These are phyloP conservation scores for Penicillium sp. DNA, from an alignment of 2,329 filamentous ascomycete species.

Conservation along the genomic window DNA sequence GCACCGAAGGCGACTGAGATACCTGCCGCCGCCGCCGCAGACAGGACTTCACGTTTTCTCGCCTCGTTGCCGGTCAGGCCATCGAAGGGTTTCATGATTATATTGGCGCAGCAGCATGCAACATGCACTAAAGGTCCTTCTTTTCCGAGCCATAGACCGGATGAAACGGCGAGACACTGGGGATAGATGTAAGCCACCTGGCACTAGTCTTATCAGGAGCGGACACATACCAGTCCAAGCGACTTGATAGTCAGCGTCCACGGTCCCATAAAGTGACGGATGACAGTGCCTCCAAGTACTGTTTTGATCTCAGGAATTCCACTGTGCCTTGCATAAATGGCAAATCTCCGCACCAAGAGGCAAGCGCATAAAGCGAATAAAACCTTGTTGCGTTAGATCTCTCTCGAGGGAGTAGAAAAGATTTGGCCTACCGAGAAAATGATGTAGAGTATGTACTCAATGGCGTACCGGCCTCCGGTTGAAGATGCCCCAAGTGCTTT, in stretches of 20 bases:
- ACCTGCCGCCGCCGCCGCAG: conserved; percentile 85
- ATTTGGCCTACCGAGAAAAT: conserved; percentile 69
- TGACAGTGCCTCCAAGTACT: conserved; percentile 89
- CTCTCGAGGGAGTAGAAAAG: not conserved
- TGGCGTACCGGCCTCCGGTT: conserved; percentile 71
- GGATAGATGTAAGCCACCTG: conserved; percentile 25
- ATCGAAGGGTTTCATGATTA: conserved; percentile 87
- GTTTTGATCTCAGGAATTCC: conserved; percentile 99
- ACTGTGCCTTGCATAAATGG: conserved; percentile 86
- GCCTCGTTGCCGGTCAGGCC: conserved; percentile 85
- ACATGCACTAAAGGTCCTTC: conserved; percentile 95
- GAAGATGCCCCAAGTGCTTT: conserved; percentile 68
- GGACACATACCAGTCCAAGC: conserved; percentile 69
- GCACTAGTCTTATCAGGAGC: not conserved
- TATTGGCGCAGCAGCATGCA: conserved; percentile 91
- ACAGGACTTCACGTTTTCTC: conserved; percentile 89
- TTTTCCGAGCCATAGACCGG: conserved; percentile 94
- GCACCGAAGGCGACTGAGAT: conserved; percentile 94
- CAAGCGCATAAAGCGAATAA: conserved; percentile 77
- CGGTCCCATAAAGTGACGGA: conserved; percentile 77
- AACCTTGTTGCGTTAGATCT: conserved; percentile 55
- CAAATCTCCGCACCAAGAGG: conserved; percentile 79
- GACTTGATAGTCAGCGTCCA: conserved; percentile 93
- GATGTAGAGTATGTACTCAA: conserved; percentile 86
- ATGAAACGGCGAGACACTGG: conserved; percentile 87